Percentiles rank a stretch among this genome's conserved stretches.
phyloP scores from a whole-genome alignment of 2,329 filamentous ascomycete genomes.

The Dactylellina leptospora region DNA sequence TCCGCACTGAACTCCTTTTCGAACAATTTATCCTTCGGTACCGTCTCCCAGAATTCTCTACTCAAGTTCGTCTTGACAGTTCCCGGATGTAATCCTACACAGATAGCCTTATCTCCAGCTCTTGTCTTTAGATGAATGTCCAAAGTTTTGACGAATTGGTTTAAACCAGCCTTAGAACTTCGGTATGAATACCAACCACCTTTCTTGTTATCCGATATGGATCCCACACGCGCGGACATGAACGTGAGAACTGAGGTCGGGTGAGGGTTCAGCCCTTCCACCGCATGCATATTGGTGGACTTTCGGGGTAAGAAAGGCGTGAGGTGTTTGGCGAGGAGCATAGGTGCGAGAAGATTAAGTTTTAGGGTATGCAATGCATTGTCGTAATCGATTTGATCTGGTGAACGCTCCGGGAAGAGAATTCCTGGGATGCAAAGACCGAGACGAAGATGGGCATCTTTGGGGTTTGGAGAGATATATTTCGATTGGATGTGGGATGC shows the following conservation, averaged over 20 bases:
- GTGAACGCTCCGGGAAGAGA: constrained; percentile 76
- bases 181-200: constrained; percentile 88
- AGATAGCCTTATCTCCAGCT: constrained; percentile 69
- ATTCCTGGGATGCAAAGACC: constrained; percentile 76
- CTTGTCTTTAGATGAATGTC: constrained; percentile 72
- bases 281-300: constrained; percentile 59
- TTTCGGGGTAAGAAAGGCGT: constrained; percentile 73
- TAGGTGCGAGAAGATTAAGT: constrained; percentile 76
- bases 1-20: constrained; percentile 72
- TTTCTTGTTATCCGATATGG: constrained; percentile 68
- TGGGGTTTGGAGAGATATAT: constrained; percentile 64
- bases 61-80: constrained; percentile 80
- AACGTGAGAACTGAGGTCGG: constrained; percentile 72
- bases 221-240: constrained; percentile 81
- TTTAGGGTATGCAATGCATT: constrained; percentile 74
- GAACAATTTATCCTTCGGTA: constrained; percentile 70
- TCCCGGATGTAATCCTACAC: constrained; percentile 78
- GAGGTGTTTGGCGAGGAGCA: constrained; percentile 81
- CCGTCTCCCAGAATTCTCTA: constrained; percentile 73
- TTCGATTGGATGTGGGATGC: constrained; percentile 55
- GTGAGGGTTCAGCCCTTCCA: constrained; percentile 2
- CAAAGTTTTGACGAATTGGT: constrained; percentile 74
- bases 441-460: constrained; percentile 71
- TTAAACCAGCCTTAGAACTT: constrained; percentile 76
- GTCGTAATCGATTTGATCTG: constrained; percentile 70